Evolutionary conservation across 139 green algal genomes (phyloP), one percentile per base, ranked within the genome.

Genomic region (Chlamydomonas sphaeroides): DNA sequence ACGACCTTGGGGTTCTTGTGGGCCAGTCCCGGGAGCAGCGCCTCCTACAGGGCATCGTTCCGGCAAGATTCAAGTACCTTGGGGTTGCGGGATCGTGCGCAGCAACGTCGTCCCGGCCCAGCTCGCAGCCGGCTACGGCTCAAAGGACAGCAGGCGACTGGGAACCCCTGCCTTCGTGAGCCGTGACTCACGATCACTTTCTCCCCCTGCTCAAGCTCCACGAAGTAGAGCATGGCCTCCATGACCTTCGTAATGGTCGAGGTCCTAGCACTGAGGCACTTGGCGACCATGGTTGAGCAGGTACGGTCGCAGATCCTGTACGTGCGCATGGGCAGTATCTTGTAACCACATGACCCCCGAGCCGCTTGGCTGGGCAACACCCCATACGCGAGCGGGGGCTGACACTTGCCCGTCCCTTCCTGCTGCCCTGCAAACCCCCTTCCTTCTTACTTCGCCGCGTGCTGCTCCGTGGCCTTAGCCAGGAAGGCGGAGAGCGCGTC

Each of bases 1-100:
- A 96, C 93, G 36, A 95, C 93, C 84, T 98, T 98, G 11, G 95
- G 94, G 51, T 98, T 92, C 88, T 98, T 98, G 89, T 98, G 87
- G 10, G 32, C 69, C 30, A 96, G 93, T 0, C 90, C 93, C 51
- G 92, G 94, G 0, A 96, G 61, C 49, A 95, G 76, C 15, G 42
- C 65, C 77, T 70, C 84, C 75, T 82, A 62, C 61, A 62, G 45
- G 45, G 45, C 11, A n/a, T n/a, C n/a, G n/a, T n/a, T n/a, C n/a
- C n/a, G n/a, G n/a, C n/a, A n/a, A n/a, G n/a, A n/a, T n/a, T n/a
- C n/a, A n/a, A n/a, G n/a, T n/a, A n/a, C n/a, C n/a, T n/a, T n/a
- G n/a, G n/a, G n/a, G n/a, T n/a, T n/a, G n/a, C n/a, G n/a, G n/a
- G n/a, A n/a, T n/a, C n/a, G n/a, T n/a, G n/a, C n/a, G n/a, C n/a